Percentiles rank a stretch among this genome's conserved stretches.
Evolutionary conservation across 768 basidiomycete species (phyloP).

Genomic region (Lentinula guzmanii): DNA sequence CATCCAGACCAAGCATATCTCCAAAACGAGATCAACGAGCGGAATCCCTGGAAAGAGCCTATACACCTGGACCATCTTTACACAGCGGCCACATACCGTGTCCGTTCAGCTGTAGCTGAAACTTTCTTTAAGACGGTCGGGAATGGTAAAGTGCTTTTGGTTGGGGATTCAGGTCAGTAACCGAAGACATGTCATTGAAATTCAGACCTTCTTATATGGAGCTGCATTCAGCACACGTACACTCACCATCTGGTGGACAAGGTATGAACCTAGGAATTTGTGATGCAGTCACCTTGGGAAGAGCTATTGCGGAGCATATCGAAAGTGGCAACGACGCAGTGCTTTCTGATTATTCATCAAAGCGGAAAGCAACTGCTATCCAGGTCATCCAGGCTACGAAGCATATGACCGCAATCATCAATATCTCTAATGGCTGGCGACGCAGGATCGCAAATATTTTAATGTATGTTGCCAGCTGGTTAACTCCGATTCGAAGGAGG

Average conservation of each 20-base stretch:
- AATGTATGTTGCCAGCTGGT: not conserved
- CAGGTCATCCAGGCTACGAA: slow-evolving; percentile 37
- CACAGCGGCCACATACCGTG: not conserved
- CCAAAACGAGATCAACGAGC: not conserved
- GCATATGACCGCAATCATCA: slow-evolving; percentile 16
- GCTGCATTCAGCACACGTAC: slow-evolving; percentile 33
- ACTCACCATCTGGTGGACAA: slow-evolving; percentile 49
- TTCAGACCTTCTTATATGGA: not conserved
- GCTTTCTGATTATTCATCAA: slow-evolving; percentile 27
- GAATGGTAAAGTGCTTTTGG: not conserved
- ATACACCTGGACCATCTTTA: not conserved
- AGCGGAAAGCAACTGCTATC: slow-evolving; percentile 33
- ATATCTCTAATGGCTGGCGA: slow-evolving; percentile 6
- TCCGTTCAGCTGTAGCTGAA: not conserved
- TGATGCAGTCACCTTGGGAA: slow-evolving; percentile 41
- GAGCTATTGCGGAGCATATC: slow-evolving; percentile 27
- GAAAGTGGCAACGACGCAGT: slow-evolving; percentile 18
- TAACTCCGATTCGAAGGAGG: slow-evolving; percentile 12
- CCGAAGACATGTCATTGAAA: not conserved
- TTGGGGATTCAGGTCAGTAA: not conserved
- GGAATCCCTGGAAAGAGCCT: not conserved
- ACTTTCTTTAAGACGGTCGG: not conserved
- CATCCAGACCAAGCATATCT: not conserved
- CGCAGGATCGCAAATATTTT: not conserved
- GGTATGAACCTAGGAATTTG: slow-evolving; percentile 58